phyloP scores from a whole-genome alignment of 108 stramenopile species.

The Hondaea fermentalgiana region DNA sequence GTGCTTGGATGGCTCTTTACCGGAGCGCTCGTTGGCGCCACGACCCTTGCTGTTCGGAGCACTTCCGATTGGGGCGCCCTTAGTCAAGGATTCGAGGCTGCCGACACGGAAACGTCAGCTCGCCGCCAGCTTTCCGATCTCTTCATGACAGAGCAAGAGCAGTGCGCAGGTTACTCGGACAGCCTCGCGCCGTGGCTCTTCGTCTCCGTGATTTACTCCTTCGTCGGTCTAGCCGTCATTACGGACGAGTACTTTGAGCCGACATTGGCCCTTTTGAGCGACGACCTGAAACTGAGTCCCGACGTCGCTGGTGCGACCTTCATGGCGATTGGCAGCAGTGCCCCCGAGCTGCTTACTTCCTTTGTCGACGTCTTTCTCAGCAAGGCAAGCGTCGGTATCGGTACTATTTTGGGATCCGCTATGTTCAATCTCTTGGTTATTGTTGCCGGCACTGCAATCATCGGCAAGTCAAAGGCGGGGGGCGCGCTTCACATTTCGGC shows the following conservation, averaged over 20 bases:
- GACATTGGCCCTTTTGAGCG: slow-evolving; percentile 24
- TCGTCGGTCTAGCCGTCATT: slow-evolving; percentile 27
- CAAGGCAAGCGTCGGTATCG: slow-evolving; percentile 67
- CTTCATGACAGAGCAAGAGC: neutral
- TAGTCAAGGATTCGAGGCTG: neutral
- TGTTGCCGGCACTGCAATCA: slow-evolving; percentile 58
- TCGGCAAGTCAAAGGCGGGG: neutral
- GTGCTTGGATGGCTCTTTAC: neutral
- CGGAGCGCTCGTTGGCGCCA: neutral
- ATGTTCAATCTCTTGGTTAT: slow-evolving; percentile 79
- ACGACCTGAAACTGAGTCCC: neutral
- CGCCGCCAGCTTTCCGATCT: neutral
- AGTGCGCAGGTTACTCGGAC: neutral
- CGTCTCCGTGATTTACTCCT: slow-evolving; percentile 29
- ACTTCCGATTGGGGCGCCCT: neutral
- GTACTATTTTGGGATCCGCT: slow-evolving; percentile 55
- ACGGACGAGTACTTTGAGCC: slow-evolving; percentile 40
- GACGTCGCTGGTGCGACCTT: slow-evolving; percentile 37
- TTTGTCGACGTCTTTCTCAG: slow-evolving; percentile 64
- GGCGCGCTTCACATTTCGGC: slow-evolving; percentile 11
- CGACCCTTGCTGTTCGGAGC: neutral
- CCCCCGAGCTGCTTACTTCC: slow-evolving; percentile 39
- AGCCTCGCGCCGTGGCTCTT: neutral
- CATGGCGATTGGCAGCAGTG: slow-evolving; percentile 36
- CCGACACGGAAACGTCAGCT: neutral